A percentile compares a stretch with the other conserved stretches of the same genome.
Evolutionary conservation across 2,329 filamentous ascomycete genomes (phyloP).

Genomic region (Periconia sp.): DNA sequence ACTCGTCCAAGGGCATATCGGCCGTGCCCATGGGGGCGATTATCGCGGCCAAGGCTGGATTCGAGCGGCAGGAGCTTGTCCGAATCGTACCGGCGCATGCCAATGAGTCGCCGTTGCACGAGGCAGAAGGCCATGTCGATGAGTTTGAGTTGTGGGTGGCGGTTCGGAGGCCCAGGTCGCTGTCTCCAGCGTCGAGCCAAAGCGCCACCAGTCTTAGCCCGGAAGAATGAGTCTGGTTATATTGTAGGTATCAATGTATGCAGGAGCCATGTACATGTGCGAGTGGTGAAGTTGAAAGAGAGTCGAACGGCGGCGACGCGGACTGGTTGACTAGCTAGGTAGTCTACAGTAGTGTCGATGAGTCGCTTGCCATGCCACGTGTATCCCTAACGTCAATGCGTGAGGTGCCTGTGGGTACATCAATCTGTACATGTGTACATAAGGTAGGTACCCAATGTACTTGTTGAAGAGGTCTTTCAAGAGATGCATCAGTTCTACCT

Average conservation of each 20-base stretch:
- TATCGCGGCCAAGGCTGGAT: constrained; percentile 27
- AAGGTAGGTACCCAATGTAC: too few species aligned
- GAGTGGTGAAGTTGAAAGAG: not conserved
- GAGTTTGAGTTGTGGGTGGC: constrained; percentile 20
- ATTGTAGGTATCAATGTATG: too few species aligned
- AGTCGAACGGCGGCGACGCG: not conserved
- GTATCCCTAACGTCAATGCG: not conserved
- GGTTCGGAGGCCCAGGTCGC: constrained; percentile 12
- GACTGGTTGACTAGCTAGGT: not conserved
- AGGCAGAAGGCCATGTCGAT: constrained; percentile 3
- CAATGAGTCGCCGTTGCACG: constrained; percentile 1
- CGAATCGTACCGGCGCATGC: constrained; percentile 13
- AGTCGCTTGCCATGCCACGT: not conserved
- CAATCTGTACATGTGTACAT: too few species aligned
- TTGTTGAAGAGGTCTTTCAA: too few species aligned
- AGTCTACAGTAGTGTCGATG: not conserved
- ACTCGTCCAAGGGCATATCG: constrained; percentile 20
- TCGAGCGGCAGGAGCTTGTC: constrained; percentile 25
- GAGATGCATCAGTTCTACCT: too few species aligned
- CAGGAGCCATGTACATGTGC: too few species aligned
- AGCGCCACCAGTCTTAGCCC: constrained; percentile 9
- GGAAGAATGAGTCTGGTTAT: constrained; percentile 4
- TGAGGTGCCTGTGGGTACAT: not conserved
- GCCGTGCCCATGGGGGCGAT: constrained; percentile 26
- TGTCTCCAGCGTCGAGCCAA: constrained; percentile 11